These are phyloP conservation scores for Terfezia claveryi DNA, from an alignment of 495 filamentous ascomycete species.

Conservation along the genomic window DNA sequence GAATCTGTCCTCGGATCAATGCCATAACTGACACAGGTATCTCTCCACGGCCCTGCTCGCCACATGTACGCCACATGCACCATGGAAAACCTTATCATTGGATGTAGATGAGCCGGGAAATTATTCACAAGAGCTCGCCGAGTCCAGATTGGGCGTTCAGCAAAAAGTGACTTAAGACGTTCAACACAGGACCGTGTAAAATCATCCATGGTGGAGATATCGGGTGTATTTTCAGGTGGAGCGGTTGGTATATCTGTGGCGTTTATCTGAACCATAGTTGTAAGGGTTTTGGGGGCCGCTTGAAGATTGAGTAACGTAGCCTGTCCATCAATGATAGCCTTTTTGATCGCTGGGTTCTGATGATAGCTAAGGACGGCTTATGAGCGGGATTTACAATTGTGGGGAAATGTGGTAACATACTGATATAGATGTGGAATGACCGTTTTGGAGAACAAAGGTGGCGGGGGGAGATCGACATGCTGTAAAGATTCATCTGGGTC, in stretches of 20 bases:
- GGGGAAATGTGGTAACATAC: conserved; percentile 15
- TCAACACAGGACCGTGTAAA: conserved; percentile 29
- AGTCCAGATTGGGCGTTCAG: conserved; percentile 65
- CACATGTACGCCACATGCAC: conserved; percentile 65
- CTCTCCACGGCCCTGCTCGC: conserved; percentile 71
- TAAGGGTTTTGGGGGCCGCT: conserved; percentile 27
- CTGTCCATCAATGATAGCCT: conserved; percentile 30
- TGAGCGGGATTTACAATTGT: neutral
- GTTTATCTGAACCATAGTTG: conserved; percentile 41
- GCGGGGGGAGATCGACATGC: conserved; percentile 44
- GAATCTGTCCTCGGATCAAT: conserved; percentile 61
- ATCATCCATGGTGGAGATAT: conserved; percentile 30
- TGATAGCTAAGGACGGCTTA: conserved; percentile 24
- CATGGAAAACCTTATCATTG: conserved; percentile 16
- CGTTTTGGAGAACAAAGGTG: conserved; percentile 38
- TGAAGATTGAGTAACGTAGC: conserved; percentile 32
- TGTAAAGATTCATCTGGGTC: neutral
- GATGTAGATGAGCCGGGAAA: conserved; percentile 17
- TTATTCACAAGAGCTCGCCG: conserved; percentile 54
- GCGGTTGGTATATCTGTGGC: conserved; percentile 27
- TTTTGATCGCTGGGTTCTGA: conserved; percentile 36
- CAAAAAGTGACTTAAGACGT: conserved; percentile 36
- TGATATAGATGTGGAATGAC: conserved; percentile 23
- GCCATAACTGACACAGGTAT: conserved; percentile 63
- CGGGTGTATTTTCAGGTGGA: conserved; percentile 21